Base-by-base conservation (phyloP, 1,284 basidiomycete species). In the Moesziomyces sp. region DNA sequence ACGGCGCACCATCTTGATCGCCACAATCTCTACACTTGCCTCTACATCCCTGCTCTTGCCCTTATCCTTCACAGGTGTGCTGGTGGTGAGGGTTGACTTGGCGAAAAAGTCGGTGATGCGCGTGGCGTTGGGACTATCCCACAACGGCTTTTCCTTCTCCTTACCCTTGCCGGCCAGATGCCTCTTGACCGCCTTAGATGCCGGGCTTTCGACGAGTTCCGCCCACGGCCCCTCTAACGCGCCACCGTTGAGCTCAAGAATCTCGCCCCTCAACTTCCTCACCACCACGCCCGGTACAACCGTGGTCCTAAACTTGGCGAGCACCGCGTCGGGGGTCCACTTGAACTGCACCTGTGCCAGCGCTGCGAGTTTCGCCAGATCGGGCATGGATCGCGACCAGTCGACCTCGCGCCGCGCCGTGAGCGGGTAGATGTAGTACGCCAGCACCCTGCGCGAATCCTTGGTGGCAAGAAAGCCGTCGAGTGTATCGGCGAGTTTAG, bases 51-150 rank as follows among this genome's bases (percentile, higher is more conserved):
- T 26, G 40, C 46, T 35, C 28, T 19, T 33, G 14, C 28, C 18
- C 42, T n/a, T 16, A 26, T 38, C 21, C 54, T 8, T 30, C 6
- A 30, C 30, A 30, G n/a, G 6, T 3, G 35, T 38, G 24, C 38
- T n/a, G 16, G 13, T 33, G 50, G 58, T 46, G 16, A 35, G 40
- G 14, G 55, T 28, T 6, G 43, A 58, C 24, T 26, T 26, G 14
- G 71, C 54, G 49, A 74, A 74, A 21, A 74, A 74, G 33, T 74
- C 65, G 10, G 71, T 74, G 54, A 74, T 74, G 5, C 65, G 61
- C 4, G 54, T 58, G 0, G 58, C 58, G n/a, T 68, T 56, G 4
- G 70, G 64, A 30, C 63, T 73, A 2, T 64, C 53, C 44, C 64
- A 57, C 14, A 64, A 21, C 10, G 64, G 42, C n/a, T 38, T 48